Evolutionary conservation across 345 rosid species (phyloP).

Genomic region (Syzygium grande): DNA sequence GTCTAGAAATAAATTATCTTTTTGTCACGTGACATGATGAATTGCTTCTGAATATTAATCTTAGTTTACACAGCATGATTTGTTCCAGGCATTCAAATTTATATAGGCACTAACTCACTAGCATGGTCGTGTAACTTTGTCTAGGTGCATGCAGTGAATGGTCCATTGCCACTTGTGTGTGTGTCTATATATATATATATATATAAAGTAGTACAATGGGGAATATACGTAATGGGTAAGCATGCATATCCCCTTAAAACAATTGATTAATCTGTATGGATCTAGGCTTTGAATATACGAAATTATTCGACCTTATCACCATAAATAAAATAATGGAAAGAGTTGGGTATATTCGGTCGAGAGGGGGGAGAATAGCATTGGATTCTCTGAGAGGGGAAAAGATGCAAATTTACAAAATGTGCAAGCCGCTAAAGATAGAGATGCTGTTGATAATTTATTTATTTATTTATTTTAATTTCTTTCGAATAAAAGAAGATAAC

Average conservation of each 20-base stretch:
- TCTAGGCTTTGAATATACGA: slow-evolving; percentile 5
- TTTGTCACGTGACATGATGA: not conserved
- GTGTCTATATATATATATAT: not conserved
- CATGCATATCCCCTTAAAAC: not conserved
- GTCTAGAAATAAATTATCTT: not conserved
- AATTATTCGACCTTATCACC: not conserved
- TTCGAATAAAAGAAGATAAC: not conserved
- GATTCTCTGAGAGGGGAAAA: slow-evolving; percentile 20
- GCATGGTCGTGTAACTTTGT: not conserved
- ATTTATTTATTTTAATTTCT: not conserved
- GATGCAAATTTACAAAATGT: not conserved
- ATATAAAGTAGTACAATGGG: not conserved
- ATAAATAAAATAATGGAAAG: not conserved
- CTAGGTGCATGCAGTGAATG: not conserved
- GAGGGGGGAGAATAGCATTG: slow-evolving; percentile 17
- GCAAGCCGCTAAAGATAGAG: not conserved
- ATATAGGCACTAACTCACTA: not conserved
- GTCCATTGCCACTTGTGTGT: not conserved
- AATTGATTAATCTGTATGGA: not conserved
- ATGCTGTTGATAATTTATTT: not conserved
- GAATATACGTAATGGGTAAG: not conserved
- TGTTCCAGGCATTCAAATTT: not conserved
- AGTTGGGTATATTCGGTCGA: not conserved
- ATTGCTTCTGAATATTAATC: not conserved
- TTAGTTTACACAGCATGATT: not conserved